Evolutionary conservation across 306 rosid genomes (phyloP).

Genomic region (Cucurbita pepo): DNA sequence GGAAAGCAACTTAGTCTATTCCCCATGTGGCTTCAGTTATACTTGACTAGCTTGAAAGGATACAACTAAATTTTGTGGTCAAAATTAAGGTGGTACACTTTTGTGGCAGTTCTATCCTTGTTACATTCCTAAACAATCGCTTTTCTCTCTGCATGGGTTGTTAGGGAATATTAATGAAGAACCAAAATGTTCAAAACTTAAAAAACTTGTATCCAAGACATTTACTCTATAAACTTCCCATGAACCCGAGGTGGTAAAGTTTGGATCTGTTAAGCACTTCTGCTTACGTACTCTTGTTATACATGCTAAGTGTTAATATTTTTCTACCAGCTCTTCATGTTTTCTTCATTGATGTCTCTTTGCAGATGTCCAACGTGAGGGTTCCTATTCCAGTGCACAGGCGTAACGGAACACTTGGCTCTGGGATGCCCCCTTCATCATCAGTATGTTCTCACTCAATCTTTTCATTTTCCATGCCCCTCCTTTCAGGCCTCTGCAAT

Average conservation of each 20-base stretch:
- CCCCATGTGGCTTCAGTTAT: background rate
- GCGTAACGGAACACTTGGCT: slow-evolving; percentile 47
- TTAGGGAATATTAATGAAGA: background rate
- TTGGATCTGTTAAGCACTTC: background rate
- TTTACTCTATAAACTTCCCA: background rate
- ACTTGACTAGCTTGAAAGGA: background rate
- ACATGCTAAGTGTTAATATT: background rate
- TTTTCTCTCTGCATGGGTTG: background rate
- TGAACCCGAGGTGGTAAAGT: background rate
- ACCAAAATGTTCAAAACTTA: background rate
- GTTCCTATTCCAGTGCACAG: slow-evolving; percentile 71
- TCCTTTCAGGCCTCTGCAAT: background rate
- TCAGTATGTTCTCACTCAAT: slow-evolving; percentile 34
- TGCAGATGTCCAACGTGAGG: slow-evolving; percentile 53
- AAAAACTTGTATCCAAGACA: background rate
- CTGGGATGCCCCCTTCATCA: slow-evolving; percentile 63
- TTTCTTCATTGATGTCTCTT: background rate
- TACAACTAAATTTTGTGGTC: background rate
- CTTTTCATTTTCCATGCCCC: background rate
- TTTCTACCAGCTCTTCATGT: background rate
- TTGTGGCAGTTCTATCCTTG: background rate
- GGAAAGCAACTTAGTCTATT: background rate
- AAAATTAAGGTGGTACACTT: background rate
- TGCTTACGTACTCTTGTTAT: background rate
- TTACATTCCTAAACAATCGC: background rate